Evolutionary conservation across 441 rosid genomes (phyloP).

Genomic region (Pelargonium citronellum): DNA sequence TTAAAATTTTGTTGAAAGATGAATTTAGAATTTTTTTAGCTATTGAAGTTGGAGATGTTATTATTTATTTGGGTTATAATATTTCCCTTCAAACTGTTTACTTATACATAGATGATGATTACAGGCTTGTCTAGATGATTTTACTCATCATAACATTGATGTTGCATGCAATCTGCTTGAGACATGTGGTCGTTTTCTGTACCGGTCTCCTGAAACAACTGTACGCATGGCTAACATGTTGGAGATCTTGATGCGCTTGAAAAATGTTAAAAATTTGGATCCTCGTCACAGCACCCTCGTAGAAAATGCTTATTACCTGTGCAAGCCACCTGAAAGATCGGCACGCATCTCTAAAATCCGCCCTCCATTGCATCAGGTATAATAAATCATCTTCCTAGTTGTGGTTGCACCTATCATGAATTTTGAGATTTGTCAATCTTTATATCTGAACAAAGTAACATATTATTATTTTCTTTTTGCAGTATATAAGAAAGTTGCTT

Average conservation of each 20-base stretch:
- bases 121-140: conserved; percentile 98
- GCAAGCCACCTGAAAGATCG: conserved; percentile 99
- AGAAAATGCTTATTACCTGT: conserved; percentile 97
- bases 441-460: not conserved
- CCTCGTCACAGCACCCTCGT: conserved; percentile 98
- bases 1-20: conserved; percentile 3
- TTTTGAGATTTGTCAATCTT: conserved; percentile 1
- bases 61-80: conserved; percentile 9
- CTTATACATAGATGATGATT: conserved; percentile 19
- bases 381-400: conserved; percentile 10
- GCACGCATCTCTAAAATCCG: conserved; percentile 86
- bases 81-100: conserved; percentile 9
- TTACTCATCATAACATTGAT: conserved; percentile 98
- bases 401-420: conserved; percentile 15
- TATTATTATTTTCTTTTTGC: conserved; percentile 28
- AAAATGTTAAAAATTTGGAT: conserved; percentile 98
- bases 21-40: not conserved
- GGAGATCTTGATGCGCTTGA: conserved; percentile 99
- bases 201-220: conserved; percentile 94
- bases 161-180: conserved; percentile 98
- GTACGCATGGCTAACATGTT: conserved; percentile 94
- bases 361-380: conserved; percentile 92
- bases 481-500: conserved; percentile 87
- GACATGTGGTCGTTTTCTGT: conserved; percentile 98
- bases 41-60: conserved; percentile 6